These are phyloP conservation scores for Phytophthora vignae DNA, from an alignment of 352 stramenopile species.

Conservation along the genomic window DNA sequence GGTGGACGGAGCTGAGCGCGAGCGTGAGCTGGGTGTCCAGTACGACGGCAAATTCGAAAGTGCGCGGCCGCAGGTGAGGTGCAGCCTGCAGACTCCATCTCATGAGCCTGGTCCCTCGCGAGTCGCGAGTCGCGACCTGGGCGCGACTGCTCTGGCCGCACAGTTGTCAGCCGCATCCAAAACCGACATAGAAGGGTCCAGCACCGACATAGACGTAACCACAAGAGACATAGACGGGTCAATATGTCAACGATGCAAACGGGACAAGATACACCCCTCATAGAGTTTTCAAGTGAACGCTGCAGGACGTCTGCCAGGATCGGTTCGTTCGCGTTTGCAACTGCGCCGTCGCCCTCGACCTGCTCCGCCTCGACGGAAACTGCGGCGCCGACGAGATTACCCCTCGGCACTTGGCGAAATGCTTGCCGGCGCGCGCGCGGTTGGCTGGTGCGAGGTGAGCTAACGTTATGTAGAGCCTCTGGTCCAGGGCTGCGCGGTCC, in stretches of 20 bases:
- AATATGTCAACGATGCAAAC: not conserved
- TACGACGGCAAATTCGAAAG: constrained; percentile 50
- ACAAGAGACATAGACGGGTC: not conserved
- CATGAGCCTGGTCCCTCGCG: constrained; percentile 8
- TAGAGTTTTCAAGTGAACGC: constrained; percentile 12
- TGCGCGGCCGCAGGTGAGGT: constrained; percentile 16
- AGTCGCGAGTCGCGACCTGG: constrained; percentile 24
- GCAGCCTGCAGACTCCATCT: not conserved
- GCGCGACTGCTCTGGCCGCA: constrained; percentile 23
- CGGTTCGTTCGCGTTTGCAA: constrained; percentile 5
- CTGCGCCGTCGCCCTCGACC: not conserved
- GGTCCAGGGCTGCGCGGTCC: too few species aligned
- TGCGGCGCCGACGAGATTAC: constrained; percentile 1
- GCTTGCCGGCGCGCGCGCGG: not conserved
- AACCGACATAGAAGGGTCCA: not conserved
- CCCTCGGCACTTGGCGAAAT: constrained; percentile 8
- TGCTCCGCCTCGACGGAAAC: constrained; percentile 21
- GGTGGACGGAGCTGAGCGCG: too few species aligned
- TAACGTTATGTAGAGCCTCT: too few species aligned
- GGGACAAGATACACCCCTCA: not conserved
- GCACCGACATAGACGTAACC: not conserved
- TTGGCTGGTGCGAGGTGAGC: too few species aligned
- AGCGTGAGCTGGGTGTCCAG: constrained; percentile 21
- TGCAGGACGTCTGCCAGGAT: not conserved
- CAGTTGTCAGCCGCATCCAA: constrained; percentile 27